A percentile compares a stretch with the other conserved stretches of the same genome.
Conservation (phyloP, 139 green algal genomes). For the Tetradesmus obliquus region DNA sequence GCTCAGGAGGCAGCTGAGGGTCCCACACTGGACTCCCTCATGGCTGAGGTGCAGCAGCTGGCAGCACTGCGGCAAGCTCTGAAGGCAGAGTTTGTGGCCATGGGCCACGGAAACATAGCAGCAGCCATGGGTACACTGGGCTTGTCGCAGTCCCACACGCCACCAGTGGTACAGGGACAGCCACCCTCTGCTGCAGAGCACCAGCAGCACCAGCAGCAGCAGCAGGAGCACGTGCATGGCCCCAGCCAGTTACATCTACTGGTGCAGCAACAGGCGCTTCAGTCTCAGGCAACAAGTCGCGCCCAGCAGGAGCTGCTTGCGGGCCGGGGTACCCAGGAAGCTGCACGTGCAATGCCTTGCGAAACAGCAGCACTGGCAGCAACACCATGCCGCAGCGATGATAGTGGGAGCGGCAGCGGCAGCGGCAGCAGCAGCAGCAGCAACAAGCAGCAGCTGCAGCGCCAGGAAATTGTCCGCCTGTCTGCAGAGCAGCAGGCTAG, state of each 20-base stretch:
- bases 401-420: neutral
- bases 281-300: neutral
- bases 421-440: neutral
- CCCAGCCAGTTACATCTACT: neutral
- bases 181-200: neutral
- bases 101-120: conserved; percentile 54
- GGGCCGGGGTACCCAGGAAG: neutral
- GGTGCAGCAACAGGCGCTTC: neutral
- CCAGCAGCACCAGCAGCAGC: neutral
- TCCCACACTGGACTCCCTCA: conserved; percentile 17
- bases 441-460: neutral
- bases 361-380: neutral
- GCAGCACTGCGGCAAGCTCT: conserved; percentile 57
- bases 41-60: conserved; percentile 53
- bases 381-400: neutral
- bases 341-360: neutral
- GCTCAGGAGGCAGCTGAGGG: neutral
- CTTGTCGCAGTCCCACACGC: neutral
- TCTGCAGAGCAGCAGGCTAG: neutral
- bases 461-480: neutral
- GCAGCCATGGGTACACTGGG: conserved; percentile 46
- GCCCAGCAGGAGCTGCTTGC: neutral
- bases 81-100: conserved; percentile 62
- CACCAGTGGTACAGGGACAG: neutral
- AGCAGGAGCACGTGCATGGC: neutral